Base-by-base conservation (phyloP, 208 protist genomes). In the Jaenimonas drosophilae region DNA sequence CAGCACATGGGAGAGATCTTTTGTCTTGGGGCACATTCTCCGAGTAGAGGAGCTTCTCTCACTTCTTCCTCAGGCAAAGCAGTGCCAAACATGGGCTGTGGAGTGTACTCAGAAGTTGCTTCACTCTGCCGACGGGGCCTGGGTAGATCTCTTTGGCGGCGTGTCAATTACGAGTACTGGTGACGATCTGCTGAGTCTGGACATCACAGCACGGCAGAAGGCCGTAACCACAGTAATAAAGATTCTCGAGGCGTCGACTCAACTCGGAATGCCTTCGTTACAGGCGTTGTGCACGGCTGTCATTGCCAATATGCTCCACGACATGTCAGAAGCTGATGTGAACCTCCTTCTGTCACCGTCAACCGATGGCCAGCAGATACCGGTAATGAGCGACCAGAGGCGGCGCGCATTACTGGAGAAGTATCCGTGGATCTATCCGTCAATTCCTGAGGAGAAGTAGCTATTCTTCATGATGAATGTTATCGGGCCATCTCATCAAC, bases 231-330 rank as follows among this genome's bases (percentile, higher is more conserved):
- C 62, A 29, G 28, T 82, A 46, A 51, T 47, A 29, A 26, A 4
- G 17, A 54, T 81, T n/a, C 62, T 91, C 31, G 68, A 83, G 28
- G 82, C 62, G 1, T 61, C 75, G 0, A 64, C 47, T 27, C 47
- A 46, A 4, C 62, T 91, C 7, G 69, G 64, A 1, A 70, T 85
- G 32, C n/a, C 29, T 19, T 17, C 59, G 12, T 49, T 87, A 49
- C 59, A 53, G 46, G 26, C 44, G 4, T 60, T 91, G 12, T 84
- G 74, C 34, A 61, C 57, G 4, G 63, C 71, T 1, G 59, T 85
- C 5, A 36, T 79, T 0, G 71, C 77, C 1, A 74, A 87, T 46
- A 60, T 82, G 51, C 25, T 86, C 21, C n/a, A 78, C 14, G 67
- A 80, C 45, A 40, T 75, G 14, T 56, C 62, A 44, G 70, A 67